A percentile compares a stretch with the other conserved stretches of the same genome.
phyloP scores from a whole-genome alignment of 768 basidiomycete genomes.

The Suillus ampliporus region DNA sequence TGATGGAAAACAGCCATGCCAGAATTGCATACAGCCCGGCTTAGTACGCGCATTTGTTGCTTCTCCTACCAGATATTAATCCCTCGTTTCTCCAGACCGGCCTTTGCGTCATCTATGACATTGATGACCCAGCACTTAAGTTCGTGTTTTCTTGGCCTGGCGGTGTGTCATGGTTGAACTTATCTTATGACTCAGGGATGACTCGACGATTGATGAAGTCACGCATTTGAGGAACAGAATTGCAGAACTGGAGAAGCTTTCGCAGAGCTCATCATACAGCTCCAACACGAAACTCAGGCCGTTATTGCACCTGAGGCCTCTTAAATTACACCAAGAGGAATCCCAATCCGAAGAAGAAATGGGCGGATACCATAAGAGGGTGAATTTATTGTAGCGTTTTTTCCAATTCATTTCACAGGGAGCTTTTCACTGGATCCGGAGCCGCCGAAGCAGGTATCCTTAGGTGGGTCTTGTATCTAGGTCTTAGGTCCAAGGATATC shows the following conservation, averaged over 20 bases:
- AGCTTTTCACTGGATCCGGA: too few relatives aligned
- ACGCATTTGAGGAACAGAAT: conserved; percentile 87
- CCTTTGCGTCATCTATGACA: conserved; percentile 93
- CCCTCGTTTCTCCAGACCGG: conserved; percentile 64
- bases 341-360: too few relatives aligned
- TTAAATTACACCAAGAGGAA: too few relatives aligned
- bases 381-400: too few relatives aligned
- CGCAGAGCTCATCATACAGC: too few relatives aligned
- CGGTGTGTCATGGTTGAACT: background rate
- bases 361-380: too few relatives aligned
- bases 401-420: too few relatives aligned
- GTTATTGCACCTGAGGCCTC: too few relatives aligned
- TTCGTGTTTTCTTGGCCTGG: conserved; percentile 34
- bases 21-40: conserved; percentile 88
- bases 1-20: conserved; percentile 90
- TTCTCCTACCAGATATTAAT: conserved; percentile 13
- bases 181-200: conserved; percentile 58
- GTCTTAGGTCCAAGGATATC: too few relatives aligned
- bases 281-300: too few relatives aligned
- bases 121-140: conserved; percentile 87
- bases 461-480: too few relatives aligned
- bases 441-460: too few relatives aligned
- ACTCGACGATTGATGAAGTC: conserved; percentile 86
- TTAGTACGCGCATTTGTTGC: conserved; percentile 54
- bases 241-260: conserved; percentile 93